Base-by-base conservation (phyloP, 305 asterid genomes). In the Fraxinus velutina region DNA sequence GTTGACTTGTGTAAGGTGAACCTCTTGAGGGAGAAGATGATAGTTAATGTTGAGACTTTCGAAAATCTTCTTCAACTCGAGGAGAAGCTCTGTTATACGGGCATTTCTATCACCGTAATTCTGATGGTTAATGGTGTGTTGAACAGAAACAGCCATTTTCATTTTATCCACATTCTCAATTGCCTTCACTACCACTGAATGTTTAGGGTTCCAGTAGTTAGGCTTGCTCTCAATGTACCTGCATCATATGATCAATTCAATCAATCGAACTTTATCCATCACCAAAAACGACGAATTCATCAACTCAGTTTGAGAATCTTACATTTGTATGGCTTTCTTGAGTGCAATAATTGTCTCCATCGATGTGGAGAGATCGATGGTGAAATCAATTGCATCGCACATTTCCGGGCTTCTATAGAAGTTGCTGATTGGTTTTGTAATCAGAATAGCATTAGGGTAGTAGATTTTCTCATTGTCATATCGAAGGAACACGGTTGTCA, bases 321-420 rank as follows among this genome's bases (percentile, higher is more conserved):
- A 57, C 68, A 57, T 1, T 57, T 91, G 90, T 36, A 92, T 85
- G 22, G 90, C 85, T 78, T 87, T 88, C 86, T 89, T 91, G 64
- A 92, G 86, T 0, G 90, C 88, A 15, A 77, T 57, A 19, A 57
- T 57, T 1, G 68, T 57, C 68, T 57, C 68, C 68, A 57, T 57
- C 3, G 68, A 57, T 0, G 68, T 57, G 68, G 68, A 57, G 68
- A 57, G 5, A 19, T 57, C 68, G 68, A 57, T 57, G 29, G 29
- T 57, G 68, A 57, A 92, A 6, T 76, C 73, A 75, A 92, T 73
- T 1, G 85, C 0, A 64, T 92, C 97, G 2, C 84, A 6, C 95
- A 92, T 92, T 62, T 91, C 92, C 1, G 97, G 97, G 83, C 97
- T 91, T 79, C 97, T 86, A 52, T 90, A 86, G 88, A 89, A 91